Base-by-base conservation (phyloP, 768 basidiomycete species). In the Rhizopogon roseolus region DNA sequence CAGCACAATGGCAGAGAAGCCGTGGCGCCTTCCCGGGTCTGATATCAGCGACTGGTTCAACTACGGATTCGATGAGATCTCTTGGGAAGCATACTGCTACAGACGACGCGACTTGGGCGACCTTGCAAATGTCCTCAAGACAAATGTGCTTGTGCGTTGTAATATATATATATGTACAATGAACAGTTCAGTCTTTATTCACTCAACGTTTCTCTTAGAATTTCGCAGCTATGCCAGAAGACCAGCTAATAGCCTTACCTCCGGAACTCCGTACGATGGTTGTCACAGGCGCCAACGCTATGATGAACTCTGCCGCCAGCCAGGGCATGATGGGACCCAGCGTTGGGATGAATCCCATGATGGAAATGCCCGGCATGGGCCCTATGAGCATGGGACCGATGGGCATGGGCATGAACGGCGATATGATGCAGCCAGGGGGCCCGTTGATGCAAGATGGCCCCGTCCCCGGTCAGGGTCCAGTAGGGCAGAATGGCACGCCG, bases 31-130 rank as follows among this genome's bases (percentile, higher is more conserved):
- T 54, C 89, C 94, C 7, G 97, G 97, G 34, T 86, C 90, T 4
- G 93, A 97, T 73, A 77, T 97, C 56, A 88, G 90, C 60, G 95
- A 98, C 73, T 99, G 94, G 89, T 99, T 99, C 73, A 98, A 99
- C 71, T 98, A 97, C 61, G 97, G 97, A 0, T 98, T 98, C 64
- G 97, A 99, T 69, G 97, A 99, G 71, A 80, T 91, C 14, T 90
- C 89, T 34, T 99, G 94, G 93, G 90, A 93, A 64, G 86, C 86
- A 40, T 99, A 96, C 63, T 90, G 87, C 61, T 88, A 90, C 68
- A 81, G 91, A 61, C 77, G 93, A 61, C 79, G 89, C 40, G 89
- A 93, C 53, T 66, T 93, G 49, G 86, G 89, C 2, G 91, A 93
- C 54, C 76, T 88, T 52, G 89, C 88, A 0, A 83, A 80, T 54